Evolutionary conservation across 345 rosid genomes (phyloP).

Genomic region (Draba incana): DNA sequence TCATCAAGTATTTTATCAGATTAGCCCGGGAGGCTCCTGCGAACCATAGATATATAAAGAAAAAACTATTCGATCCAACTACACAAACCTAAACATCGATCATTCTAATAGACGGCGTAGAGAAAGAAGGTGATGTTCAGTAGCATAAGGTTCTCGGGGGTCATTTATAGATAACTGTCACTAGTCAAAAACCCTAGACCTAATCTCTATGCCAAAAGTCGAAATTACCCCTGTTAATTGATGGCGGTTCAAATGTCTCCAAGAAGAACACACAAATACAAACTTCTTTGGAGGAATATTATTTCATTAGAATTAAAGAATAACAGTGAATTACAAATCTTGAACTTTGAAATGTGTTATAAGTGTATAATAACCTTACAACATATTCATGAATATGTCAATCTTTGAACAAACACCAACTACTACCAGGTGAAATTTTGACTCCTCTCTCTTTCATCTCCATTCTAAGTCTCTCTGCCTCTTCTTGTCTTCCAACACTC

Average conservation of each 20-base stretch:
- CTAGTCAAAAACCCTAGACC: constrained; percentile 23
- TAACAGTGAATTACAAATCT: not conserved
- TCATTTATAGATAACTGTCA: not conserved
- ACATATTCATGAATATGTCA: constrained; percentile 13
- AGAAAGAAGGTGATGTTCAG: not conserved
- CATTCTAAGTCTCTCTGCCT: constrained; percentile 57
- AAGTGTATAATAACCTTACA: not conserved
- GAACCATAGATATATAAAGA: not conserved
- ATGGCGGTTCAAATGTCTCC: not conserved
- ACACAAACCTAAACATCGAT: not conserved
- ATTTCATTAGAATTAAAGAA: too few relatives aligned
- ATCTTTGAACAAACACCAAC: constrained; percentile 55
- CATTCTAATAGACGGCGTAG: not conserved
- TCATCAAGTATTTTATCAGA: constrained; percentile 46
- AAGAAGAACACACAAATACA: too few relatives aligned
- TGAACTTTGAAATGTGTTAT: constrained; percentile 1
- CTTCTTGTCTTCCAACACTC: constrained; percentile 59
- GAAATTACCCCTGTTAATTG: not conserved
- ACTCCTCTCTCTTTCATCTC: constrained; percentile 60
- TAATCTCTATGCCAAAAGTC: constrained; percentile 3
- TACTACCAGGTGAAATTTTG: constrained; percentile 56
- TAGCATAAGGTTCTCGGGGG: not conserved
- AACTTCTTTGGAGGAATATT: too few relatives aligned
- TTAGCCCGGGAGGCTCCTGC: constrained; percentile 68
- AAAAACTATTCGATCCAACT: not conserved